phyloP scores from a whole-genome alignment of 495 filamentous ascomycete genomes.

The Podospora tetraspora region DNA sequence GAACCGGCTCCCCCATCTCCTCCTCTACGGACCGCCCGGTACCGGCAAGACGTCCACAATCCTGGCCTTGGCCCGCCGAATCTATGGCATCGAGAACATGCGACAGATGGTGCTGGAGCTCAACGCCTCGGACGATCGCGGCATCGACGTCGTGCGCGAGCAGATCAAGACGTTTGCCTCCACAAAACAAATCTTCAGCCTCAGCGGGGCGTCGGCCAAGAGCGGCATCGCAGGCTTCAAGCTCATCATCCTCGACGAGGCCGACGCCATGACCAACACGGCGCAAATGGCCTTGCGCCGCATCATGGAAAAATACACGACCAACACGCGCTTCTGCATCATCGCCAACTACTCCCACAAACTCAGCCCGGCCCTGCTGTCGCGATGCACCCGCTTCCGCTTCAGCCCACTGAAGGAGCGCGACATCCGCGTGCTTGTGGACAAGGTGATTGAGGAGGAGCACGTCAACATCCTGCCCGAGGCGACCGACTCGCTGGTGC shows the following conservation, averaged over 20 bases:
- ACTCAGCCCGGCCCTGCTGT: constrained; percentile 88
- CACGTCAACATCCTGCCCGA: constrained; percentile 73
- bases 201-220: constrained; percentile 30
- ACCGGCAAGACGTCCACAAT: constrained; percentile 98
- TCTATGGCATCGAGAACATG: constrained; percentile 90
- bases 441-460: constrained; percentile 87
- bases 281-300: constrained; percentile 95
- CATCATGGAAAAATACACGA: constrained; percentile 99
- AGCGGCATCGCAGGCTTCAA: constrained; percentile 71
- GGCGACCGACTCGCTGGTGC: constrained; percentile 74
- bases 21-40: constrained; percentile 94
- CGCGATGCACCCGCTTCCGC: constrained; percentile 88
- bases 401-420: constrained; percentile 87
- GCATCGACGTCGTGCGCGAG: constrained; percentile 96
- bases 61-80: constrained; percentile 79
- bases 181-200: constrained; percentile 54
- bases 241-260: constrained; percentile 95
- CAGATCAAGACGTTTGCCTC: constrained; percentile 99
- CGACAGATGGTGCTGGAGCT: constrained; percentile 97
- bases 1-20: constrained; percentile 91
- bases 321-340: constrained; percentile 96
- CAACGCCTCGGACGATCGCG: constrained; percentile 93
- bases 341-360: constrained; percentile 99
- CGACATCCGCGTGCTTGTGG: constrained; percentile 78
- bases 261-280: constrained; percentile 94